phyloP scores from a whole-genome alignment of 257 asterid genomes.

The Fraxinus americana region DNA sequence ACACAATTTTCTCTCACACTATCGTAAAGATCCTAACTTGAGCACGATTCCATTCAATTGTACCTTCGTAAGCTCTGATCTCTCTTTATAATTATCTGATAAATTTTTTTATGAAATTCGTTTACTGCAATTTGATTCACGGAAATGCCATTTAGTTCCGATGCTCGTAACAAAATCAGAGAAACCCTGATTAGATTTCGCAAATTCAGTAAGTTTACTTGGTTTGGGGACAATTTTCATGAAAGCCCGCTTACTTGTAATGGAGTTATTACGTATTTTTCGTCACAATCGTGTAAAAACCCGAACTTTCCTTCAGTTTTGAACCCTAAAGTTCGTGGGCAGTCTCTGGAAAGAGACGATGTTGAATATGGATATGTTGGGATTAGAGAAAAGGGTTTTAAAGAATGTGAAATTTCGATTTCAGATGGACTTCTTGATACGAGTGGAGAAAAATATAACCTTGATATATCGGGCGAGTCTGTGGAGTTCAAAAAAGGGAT shows the following conservation, averaged over 20 bases:
- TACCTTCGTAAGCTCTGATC: neutral
- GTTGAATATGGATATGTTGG: constrained; percentile 29
- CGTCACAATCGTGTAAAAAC: constrained; percentile 28
- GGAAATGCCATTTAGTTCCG: constrained; percentile 23
- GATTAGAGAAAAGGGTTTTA: constrained; percentile 29
- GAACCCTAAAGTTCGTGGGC: constrained; percentile 24
- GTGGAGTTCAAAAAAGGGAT: constrained; percentile 44
- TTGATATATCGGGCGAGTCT: constrained; percentile 34
- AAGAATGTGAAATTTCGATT: constrained; percentile 26
- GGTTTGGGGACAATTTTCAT: constrained; percentile 18
- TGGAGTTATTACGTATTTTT: constrained; percentile 29
- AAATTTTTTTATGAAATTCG: neutral
- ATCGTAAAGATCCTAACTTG: neutral
- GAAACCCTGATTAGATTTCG: constrained; percentile 14
- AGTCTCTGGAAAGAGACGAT: constrained; percentile 26
- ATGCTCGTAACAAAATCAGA: constrained; percentile 5
- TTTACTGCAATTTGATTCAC: neutral
- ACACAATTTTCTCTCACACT: neutral
- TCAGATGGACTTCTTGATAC: constrained; percentile 28
- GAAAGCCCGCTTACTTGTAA: constrained; percentile 21
- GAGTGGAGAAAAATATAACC: constrained; percentile 37
- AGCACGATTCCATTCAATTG: constrained; percentile 6
- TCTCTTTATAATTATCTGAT: constrained; percentile 4
- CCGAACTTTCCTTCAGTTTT: constrained; percentile 13
- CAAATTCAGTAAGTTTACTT: constrained; percentile 26